Base-by-base conservation (phyloP, 1,139 yeast genomes). In the Torulaspora pretoriensis region DNA sequence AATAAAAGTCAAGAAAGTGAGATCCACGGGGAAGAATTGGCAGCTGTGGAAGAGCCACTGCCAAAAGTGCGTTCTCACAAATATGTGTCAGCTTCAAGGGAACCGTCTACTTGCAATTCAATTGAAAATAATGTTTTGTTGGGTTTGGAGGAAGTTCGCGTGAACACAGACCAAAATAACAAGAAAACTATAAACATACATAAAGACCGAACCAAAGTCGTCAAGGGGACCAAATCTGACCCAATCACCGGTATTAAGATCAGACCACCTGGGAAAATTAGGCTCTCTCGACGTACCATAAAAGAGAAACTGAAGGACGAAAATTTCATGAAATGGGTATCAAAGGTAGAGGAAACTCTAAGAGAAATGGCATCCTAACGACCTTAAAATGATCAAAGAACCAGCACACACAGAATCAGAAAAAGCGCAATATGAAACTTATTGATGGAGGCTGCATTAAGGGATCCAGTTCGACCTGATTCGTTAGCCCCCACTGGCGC, bases 311-410 rank as follows among this genome's bases (percentile, higher is more conserved):
- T 62, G n/a, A 49, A 52, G 14, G 63, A 62, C 40, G 50, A 47
- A 24, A 42, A 49, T 6, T 62, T 62, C 36, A 50, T 56, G 51
- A 52, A 49, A 42, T 61, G 63, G 63, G 67, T 61, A 2, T 13
- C 39, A 16, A 43, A 46, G 32, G 49, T 46, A 10, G 49, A 46
- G 19, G 36, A 33, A 2, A 35, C 36, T 35, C 16, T 46, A n/a
- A 31, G 36, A 14, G 44, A 37, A 17, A 37, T 40, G 48, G 13
- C 37, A 17, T 22, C 22, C 28, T 34, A 34, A 19, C 17, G 17
- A n/a, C 27, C 29, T 31, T 9, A 16, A 2, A 9, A 35, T 14
- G 12, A 12, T 16, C 24, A 46, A 8, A 28, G 25, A 7, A 35
- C n/a, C 13, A 38, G 25, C 13, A 31, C 38, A 30, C 31, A 12